These are phyloP conservation scores for Talaromyces adpressus DNA, from an alignment of 495 filamentous ascomycete genomes.

Conservation along the genomic window DNA sequence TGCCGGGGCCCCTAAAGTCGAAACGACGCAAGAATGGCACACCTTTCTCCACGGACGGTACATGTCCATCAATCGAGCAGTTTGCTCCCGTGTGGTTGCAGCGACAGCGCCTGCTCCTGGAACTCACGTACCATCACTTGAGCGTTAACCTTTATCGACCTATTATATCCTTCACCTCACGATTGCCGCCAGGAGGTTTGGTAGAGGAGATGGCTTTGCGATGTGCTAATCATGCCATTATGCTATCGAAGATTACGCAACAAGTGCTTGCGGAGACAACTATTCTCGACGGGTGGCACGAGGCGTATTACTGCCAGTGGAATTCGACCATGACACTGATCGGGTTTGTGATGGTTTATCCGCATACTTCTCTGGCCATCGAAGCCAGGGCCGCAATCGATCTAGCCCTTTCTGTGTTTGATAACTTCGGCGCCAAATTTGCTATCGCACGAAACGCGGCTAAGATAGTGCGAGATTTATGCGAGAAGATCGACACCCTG, in stretches of 20 bases:
- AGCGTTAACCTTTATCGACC: slow-evolving; percentile 38
- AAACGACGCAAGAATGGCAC: slow-evolving; percentile 23
- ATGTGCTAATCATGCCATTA: slow-evolving; percentile 41
- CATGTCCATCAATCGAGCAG: slow-evolving; percentile 28
- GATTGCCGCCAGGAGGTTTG: slow-evolving; percentile 9
- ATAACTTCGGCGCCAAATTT: slow-evolving; percentile 37
- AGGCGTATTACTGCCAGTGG: slow-evolving; percentile 47
- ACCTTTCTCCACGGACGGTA: slow-evolving; percentile 36
- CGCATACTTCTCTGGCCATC: slow-evolving; percentile 15
- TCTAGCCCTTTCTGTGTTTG: slow-evolving; percentile 34
- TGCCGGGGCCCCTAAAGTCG: slow-evolving; percentile 33
- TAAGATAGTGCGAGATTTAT: slow-evolving; percentile 24
- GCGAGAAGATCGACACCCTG: slow-evolving; percentile 18
- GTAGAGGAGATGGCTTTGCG: slow-evolving; percentile 24
- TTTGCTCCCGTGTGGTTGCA: slow-evolving; percentile 35
- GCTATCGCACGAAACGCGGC: slow-evolving; percentile 36
- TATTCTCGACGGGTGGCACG: slow-evolving; percentile 41
- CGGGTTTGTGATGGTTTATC: slow-evolving; percentile 41
- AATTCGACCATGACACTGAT: slow-evolving; percentile 43
- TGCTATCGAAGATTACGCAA: slow-evolving; percentile 39
- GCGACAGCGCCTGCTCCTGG: slow-evolving; percentile 43
- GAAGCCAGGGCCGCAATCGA: slow-evolving; percentile 32
- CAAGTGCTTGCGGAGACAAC: slow-evolving; percentile 38
- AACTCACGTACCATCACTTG: slow-evolving; percentile 43
- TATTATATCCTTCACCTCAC: slow-evolving; percentile 31